phyloP scores from a whole-genome alignment of 75 land plant species.

The Cryptomeria japonica region DNA sequence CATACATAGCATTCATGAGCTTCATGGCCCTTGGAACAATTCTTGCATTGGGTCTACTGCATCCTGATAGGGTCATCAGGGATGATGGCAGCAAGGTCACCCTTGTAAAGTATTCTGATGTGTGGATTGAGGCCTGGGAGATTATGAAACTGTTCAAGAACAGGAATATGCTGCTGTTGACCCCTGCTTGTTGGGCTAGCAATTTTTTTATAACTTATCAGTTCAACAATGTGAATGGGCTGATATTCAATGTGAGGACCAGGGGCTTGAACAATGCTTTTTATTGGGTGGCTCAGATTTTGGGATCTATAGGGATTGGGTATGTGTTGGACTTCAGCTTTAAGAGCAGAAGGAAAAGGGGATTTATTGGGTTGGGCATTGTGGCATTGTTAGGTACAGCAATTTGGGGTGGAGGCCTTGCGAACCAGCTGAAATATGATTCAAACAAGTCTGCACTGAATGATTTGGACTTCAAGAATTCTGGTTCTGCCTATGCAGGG shows the following conservation, averaged over 20 bases:
- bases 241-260: slow-evolving; percentile 64
- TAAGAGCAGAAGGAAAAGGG: slow-evolving; percentile 59
- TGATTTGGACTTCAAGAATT: slow-evolving; percentile 67
- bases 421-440: slow-evolving; percentile 56
- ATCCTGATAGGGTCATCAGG: background rate
- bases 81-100: background rate
- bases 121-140: slow-evolving; percentile 41
- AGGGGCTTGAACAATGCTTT: slow-evolving; percentile 80
- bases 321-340: slow-evolving; percentile 63
- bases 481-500: slow-evolving; percentile 56
- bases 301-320: slow-evolving; percentile 76
- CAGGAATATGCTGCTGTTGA: slow-evolving; percentile 70
- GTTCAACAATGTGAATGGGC: slow-evolving; percentile 75
- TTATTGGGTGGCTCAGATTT: slow-evolving; percentile 88
- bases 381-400: slow-evolving; percentile 55
- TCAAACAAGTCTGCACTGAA: slow-evolving; percentile 6
- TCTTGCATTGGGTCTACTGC: slow-evolving; percentile 59
- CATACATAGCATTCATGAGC: slow-evolving; percentile 86
- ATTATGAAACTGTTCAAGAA: slow-evolving; percentile 65
- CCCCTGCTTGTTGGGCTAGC: slow-evolving; percentile 78
- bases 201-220: slow-evolving; percentile 92
- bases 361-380: slow-evolving; percentile 50
- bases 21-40: slow-evolving; percentile 69
- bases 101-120: background rate
- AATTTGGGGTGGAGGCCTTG: slow-evolving; percentile 89